Percentiles rank a stretch among this genome's conserved stretches.
These are phyloP conservation scores for Pseudocercospora fijiensis DNA, from an alignment of 2,329 filamentous ascomycete species.

Conservation along the genomic window DNA sequence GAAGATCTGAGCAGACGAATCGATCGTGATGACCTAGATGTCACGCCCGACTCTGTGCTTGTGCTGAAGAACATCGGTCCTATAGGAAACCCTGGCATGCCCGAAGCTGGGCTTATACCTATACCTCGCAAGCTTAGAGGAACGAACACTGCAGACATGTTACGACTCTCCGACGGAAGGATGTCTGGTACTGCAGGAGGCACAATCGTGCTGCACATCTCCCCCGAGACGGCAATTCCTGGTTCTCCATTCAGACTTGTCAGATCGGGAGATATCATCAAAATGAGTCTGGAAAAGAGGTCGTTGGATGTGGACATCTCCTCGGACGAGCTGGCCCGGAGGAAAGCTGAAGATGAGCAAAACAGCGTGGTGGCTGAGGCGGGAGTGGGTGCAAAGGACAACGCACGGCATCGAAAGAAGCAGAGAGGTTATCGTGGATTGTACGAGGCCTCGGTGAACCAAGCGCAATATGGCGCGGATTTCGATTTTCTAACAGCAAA, in stretches of 20 bases:
- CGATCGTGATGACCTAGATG: constrained; percentile 47
- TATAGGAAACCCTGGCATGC: constrained; percentile 55
- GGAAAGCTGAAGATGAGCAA: constrained; percentile 29
- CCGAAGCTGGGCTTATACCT: constrained; percentile 53
- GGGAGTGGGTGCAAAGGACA: not conserved
- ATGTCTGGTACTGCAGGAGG: constrained; percentile 59
- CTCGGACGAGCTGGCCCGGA: constrained; percentile 43
- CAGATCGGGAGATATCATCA: constrained; percentile 50
- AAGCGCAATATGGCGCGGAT: constrained; percentile 59
- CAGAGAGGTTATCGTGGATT: constrained; percentile 60
- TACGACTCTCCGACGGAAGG: constrained; percentile 54
- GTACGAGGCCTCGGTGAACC: constrained; percentile 60
- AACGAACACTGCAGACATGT: constrained; percentile 50
- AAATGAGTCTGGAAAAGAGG: constrained; percentile 47
- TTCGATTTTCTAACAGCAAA: constrained; percentile 58
- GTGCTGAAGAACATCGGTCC: constrained; percentile 53
- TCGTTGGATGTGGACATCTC: constrained; percentile 45
- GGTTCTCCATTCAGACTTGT: constrained; percentile 52
- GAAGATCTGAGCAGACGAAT: constrained; percentile 49
- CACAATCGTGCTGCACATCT: constrained; percentile 55
- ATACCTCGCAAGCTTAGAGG: constrained; percentile 53
- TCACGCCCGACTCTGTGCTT: constrained; percentile 48
- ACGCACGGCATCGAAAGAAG: constrained; percentile 20
- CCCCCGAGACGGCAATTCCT: constrained; percentile 51
- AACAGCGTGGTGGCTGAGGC: constrained; percentile 25